Conservation (phyloP, 495 filamentous ascomycete genomes). For the Pyrenula massariospora region DNA sequence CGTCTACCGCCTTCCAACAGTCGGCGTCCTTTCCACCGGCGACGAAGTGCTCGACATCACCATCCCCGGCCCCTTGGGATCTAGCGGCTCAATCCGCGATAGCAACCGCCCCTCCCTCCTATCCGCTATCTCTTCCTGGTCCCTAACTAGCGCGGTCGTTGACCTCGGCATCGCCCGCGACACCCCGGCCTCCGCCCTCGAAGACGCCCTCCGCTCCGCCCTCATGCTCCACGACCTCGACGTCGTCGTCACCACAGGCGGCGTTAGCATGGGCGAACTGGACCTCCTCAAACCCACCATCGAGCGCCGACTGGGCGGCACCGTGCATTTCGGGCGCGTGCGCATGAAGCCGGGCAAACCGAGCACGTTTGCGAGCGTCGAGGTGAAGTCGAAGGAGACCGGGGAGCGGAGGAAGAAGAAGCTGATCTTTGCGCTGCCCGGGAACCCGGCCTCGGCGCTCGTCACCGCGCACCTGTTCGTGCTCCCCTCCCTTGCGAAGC, state of each 20-base stretch:
- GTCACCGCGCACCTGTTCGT: constrained; percentile 94
- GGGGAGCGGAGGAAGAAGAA: constrained; percentile 44
- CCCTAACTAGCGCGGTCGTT: constrained; percentile 51
- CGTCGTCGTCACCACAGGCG: constrained; percentile 83
- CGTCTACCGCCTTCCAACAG: constrained; percentile 62
- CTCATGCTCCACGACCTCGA: constrained; percentile 49
- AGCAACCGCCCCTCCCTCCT: constrained; percentile 82
- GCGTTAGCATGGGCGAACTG: constrained; percentile 96
- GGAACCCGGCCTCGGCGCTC: constrained; percentile 86
- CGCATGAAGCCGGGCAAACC: constrained; percentile 98
- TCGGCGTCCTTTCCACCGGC: constrained; percentile 88
- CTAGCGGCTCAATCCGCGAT: constrained; percentile 77
- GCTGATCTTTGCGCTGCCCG: constrained; percentile 82
- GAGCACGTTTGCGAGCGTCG: constrained; percentile 88
- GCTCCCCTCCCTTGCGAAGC: constrained; percentile 70
- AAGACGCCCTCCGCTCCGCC: constrained; percentile 60
- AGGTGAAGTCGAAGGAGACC: constrained; percentile 41
- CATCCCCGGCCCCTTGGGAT: constrained; percentile 42
- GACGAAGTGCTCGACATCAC: constrained; percentile 84
- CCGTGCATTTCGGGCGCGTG: constrained; percentile 93
- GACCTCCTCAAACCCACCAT: constrained; percentile 96
- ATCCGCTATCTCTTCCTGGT: constrained; percentile 61
- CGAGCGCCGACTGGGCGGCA: constrained; percentile 79
- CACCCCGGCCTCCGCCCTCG: constrained; percentile 57
- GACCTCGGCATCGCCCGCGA: constrained; percentile 86